Conservation (phyloP, 2,329 filamentous ascomycete species). For the Teratosphaeria zuluensis region DNA sequence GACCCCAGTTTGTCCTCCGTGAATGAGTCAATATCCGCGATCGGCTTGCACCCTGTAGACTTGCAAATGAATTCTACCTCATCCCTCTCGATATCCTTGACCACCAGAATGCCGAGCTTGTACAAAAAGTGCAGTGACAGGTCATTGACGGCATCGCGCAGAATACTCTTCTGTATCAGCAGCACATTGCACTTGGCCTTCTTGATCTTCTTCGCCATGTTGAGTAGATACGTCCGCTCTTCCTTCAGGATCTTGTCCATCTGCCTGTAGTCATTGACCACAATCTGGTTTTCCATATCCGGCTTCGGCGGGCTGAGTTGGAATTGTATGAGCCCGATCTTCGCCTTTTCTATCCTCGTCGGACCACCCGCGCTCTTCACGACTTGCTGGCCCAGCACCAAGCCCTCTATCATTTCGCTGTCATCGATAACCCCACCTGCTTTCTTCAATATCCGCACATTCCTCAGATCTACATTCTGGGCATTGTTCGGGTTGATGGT, state of each 20-base stretch:
- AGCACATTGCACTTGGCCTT: constrained; percentile 99
- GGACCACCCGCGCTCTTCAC: constrained; percentile 91
- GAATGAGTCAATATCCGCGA: constrained; percentile 97
- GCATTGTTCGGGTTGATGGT: constrained; percentile 93
- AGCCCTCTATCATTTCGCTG: constrained; percentile 89
- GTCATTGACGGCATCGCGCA: constrained; percentile 95
- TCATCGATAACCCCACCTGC: constrained; percentile 97
- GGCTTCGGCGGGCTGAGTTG: constrained; percentile 97
- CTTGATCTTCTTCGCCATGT: constrained; percentile 99
- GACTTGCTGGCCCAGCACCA: constrained; percentile 85
- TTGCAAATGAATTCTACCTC: constrained; percentile 99
- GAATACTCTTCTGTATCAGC: constrained; percentile 95
- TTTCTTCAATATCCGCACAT: constrained; percentile 96
- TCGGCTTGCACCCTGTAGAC: constrained; percentile 95
- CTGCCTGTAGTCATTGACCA: constrained; percentile 98
- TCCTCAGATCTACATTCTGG: constrained; percentile 91
- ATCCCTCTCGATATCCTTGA: constrained; percentile 98
- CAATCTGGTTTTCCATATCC: constrained; percentile 99
- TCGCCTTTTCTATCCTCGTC: constrained; percentile 89
- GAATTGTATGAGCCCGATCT: constrained; percentile 95
- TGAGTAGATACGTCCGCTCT: constrained; percentile 92
- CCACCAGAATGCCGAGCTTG: constrained; percentile 86
- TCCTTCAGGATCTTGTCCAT: constrained; percentile 99
- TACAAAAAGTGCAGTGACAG: constrained; percentile 94
- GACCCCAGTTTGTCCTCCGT: constrained; percentile 95